Evolutionary conservation across 768 basidiomycete species (phyloP), one percentile per base, ranked within the genome.

Genomic region (Phlebiopsis flavidoalba): DNA sequence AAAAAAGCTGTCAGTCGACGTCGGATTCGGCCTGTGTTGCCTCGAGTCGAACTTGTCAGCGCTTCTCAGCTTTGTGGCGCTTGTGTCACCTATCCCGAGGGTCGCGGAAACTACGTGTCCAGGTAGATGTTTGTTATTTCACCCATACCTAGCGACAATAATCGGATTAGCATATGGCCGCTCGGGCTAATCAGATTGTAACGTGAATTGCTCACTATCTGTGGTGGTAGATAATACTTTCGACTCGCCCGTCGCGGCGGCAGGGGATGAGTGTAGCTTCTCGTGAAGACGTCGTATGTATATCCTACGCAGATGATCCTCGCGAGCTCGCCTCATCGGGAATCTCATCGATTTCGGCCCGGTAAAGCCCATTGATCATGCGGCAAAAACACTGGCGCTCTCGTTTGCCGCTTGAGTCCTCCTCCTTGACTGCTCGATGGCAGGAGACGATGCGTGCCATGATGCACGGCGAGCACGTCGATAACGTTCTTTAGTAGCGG

Each of bases 401-500:
- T 95, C 93, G 70, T 97, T n/a, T 97, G 70, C 96, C 95, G n/a
- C 80, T 97, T 97, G 63, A 91, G 91, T n/a, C n/a, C 80, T 97
- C 95, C 82, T 98, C 95, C 83, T 97, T 98, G n/a, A n/a, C 80
- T 95, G 93, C 80, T 98, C 95, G 71, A 98, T 97, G 52, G 95
- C n/a, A 96, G 62, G 95, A 97, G 48, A 98, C 93, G 69, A 98
- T 97, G 69, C 95, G n/a, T n/a, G 83, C 95, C 95, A 98, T 19
- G 94, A 96, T 17, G 95, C 95, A 74, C 96, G 93, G 68, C 95
- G 94, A 31, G 95, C 95, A 76, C 95, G n/a, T n/a, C 95, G 66
- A 98, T 98, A 63, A 97, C 94, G 77, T 98, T 98, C 90, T 98
- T 98, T n/a, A n/a, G 84, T 97, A 98, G 95, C 95, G n/a, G n/a